Evolutionary conservation across 768 basidiomycete genomes (phyloP).

Genomic region (Auricularia sp.): DNA sequence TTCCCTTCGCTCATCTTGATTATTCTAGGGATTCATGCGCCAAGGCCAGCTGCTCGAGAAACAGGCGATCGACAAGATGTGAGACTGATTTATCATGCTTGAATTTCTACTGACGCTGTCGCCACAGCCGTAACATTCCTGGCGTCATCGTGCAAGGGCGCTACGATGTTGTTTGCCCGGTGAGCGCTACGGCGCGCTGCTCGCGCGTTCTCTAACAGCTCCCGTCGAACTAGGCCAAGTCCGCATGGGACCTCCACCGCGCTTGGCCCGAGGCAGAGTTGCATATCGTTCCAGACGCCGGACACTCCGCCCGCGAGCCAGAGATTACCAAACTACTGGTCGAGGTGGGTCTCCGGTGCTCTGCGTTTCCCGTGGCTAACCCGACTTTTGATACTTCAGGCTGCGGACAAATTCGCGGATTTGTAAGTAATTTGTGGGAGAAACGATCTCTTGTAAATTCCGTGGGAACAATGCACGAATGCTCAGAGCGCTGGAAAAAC

Average conservation of each 20-base stretch:
- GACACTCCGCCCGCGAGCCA: slow-evolving; percentile 72
- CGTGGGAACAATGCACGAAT: neutral
- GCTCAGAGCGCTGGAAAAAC: no score
- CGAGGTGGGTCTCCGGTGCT: slow-evolving; percentile 36
- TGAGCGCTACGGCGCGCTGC: slow-evolving; percentile 23
- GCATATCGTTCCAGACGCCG: slow-evolving; percentile 73
- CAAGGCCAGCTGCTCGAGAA: slow-evolving; percentile 79
- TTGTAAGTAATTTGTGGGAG: slow-evolving; percentile 3
- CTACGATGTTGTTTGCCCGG: slow-evolving; percentile 85
- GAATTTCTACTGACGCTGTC: slow-evolving; percentile 5
- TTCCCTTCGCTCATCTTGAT: slow-evolving; percentile 1
- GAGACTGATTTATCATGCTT: slow-evolving; percentile 12
- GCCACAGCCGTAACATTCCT: slow-evolving; percentile 73
- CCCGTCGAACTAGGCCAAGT: slow-evolving; percentile 10
- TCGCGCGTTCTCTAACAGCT: neutral
- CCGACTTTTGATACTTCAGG: slow-evolving; percentile 5
- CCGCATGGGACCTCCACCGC: slow-evolving; percentile 28
- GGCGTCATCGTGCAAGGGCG: slow-evolving; percentile 74
- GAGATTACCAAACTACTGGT: slow-evolving; percentile 62
- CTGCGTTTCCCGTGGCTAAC: neutral
- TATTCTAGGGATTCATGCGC: slow-evolving; percentile 65
- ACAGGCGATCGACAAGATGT: slow-evolving; percentile 87
- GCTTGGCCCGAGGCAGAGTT: slow-evolving; percentile 74
- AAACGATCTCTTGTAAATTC: no score
- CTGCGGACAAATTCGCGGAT: slow-evolving; percentile 11